phyloP scores from a whole-genome alignment of 441 rosid genomes.

The Syzygium malaccense region DNA sequence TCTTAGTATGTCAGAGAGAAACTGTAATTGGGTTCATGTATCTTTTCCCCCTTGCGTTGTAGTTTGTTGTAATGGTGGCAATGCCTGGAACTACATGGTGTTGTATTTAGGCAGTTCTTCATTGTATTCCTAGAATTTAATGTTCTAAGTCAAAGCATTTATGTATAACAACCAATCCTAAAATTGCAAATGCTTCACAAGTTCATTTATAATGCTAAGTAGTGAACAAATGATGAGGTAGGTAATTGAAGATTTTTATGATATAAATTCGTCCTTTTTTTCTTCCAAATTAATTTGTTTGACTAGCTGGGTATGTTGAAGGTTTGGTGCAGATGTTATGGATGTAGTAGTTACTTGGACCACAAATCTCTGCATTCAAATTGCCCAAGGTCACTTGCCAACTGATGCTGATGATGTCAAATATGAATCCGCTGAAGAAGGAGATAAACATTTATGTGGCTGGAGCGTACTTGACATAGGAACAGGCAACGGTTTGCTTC shows the following conservation, averaged over 20 bases:
- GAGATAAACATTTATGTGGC: constrained; percentile 45
- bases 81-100: neutral
- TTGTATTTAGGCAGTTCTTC: neutral
- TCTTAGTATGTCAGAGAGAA: neutral
- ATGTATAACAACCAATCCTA: neutral
- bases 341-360: constrained; percentile 85
- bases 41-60: neutral
- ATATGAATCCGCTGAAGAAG: constrained; percentile 39
- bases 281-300: neutral
- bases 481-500: constrained; percentile 92
- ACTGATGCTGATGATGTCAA: constrained; percentile 33
- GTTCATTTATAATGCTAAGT: neutral
- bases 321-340: constrained; percentile 95
- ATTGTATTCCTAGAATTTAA: neutral
- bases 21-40: neutral
- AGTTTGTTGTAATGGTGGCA: neutral
- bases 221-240: neutral
- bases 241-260: neutral
- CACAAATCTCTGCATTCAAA: constrained; percentile 55
- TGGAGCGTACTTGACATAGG: constrained; percentile 97
- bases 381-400: constrained; percentile 44
- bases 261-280: neutral
- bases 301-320: constrained; percentile 1
- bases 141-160: neutral
- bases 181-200: neutral